phyloP scores from a whole-genome alignment of 768 basidiomycete genomes.

The Rhodotorula babjevae region DNA sequence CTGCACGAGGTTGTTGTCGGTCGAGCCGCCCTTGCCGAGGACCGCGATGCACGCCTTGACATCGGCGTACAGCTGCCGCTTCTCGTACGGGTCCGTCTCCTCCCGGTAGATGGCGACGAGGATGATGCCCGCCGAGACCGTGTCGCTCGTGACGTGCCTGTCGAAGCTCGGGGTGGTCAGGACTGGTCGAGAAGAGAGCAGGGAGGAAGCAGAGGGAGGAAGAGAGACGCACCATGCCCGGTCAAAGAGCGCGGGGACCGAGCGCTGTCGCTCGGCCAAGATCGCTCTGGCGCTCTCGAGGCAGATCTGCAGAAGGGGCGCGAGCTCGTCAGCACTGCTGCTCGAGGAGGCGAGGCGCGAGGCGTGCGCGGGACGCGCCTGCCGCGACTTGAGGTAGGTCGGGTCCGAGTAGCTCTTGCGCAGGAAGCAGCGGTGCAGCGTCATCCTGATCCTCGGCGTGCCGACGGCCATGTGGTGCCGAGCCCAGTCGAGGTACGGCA shows the following conservation, averaged over 20 bases:
- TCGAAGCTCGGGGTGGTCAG: not conserved
- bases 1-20: constrained; percentile 5
- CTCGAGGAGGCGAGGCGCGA: not conserved
- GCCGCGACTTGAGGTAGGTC: not conserved
- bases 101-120: constrained; percentile 1
- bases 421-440: not conserved
- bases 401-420: not conserved
- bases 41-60: not conserved
- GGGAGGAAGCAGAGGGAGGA: too few species aligned
- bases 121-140: constrained; percentile 1
- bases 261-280: not conserved
- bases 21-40: not conserved
- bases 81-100: not conserved
- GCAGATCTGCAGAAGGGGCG: not conserved
- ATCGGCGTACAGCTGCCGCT: not conserved
- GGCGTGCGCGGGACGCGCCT: not conserved
- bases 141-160: constrained; percentile 5
- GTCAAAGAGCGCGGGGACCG: not conserved
- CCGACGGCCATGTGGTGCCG: not conserved
- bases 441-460: not conserved
- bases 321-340: too few species aligned
- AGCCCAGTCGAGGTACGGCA: not conserved
- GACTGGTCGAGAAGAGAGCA: too few species aligned
- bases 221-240: not conserved
- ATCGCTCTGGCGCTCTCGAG: not conserved